phyloP scores from a whole-genome alignment of 768 basidiomycete genomes.

The Obba rivulosa region DNA sequence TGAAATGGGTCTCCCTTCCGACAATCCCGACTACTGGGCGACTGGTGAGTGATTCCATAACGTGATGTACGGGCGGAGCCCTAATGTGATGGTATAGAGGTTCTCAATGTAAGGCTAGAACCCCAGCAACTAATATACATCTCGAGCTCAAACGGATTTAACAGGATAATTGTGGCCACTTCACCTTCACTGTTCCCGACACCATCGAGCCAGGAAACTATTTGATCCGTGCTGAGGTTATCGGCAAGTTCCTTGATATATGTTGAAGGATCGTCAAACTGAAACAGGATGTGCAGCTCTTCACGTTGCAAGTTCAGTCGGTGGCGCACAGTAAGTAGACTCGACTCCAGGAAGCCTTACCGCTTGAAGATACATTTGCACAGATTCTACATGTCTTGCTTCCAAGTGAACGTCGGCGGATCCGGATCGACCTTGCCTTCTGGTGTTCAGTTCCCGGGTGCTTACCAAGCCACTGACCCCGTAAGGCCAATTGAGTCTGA shows the following conservation, averaged over 20 bases:
- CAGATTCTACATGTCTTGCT: constrained; percentile 44
- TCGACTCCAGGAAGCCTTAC: neutral
- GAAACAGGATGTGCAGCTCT: constrained; percentile 34
- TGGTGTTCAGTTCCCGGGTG: constrained; percentile 39
- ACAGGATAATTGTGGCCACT: constrained; percentile 50
- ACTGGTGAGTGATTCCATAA: constrained; percentile 14
- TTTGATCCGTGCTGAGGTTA: constrained; percentile 45
- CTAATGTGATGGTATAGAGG: constrained; percentile 14
- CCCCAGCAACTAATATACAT: neutral
- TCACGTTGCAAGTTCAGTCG: constrained; percentile 42
- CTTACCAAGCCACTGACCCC: constrained; percentile 34
- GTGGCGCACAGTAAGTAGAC: constrained; percentile 35
- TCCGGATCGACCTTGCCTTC: constrained; percentile 31
- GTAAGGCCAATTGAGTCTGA: constrained; percentile 7
- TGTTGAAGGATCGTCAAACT: no score
- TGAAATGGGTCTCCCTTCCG: constrained; percentile 43
- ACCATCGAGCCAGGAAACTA: constrained; percentile 40
- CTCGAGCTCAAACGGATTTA: neutral
- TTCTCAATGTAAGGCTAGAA: constrained; percentile 24
- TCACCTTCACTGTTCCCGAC: constrained; percentile 40
- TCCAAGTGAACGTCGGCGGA: constrained; percentile 38
- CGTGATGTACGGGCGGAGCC: no score
- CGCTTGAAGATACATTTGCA: neutral
- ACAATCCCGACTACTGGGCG: constrained; percentile 43
- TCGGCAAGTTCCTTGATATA: constrained; percentile 28